Conservation (phyloP, 2,329 filamentous ascomycete genomes). For the Ceratocystis cacaofunesta region DNA sequence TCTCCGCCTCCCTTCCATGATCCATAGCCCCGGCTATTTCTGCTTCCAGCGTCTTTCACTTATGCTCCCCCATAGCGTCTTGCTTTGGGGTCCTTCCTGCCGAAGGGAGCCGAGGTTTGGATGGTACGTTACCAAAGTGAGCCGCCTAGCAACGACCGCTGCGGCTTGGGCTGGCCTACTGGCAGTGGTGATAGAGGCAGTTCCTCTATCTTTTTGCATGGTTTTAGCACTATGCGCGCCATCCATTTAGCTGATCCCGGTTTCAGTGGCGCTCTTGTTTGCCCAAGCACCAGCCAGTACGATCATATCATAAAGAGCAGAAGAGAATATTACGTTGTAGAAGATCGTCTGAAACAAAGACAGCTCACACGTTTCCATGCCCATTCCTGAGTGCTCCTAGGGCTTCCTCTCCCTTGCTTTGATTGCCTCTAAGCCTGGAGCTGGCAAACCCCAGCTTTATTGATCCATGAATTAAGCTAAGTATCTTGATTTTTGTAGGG, state of each 20-base stretch:
- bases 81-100: neutral
- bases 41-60: neutral
- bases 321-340: neutral
- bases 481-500: too few species aligned
- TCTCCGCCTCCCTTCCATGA: neutral
- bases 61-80: neutral
- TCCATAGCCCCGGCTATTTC: neutral
- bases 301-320: neutral
- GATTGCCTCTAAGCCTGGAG: neutral
- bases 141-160: too few species aligned
- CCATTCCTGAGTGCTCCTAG: neutral
- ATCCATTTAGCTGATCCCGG: too few species aligned
- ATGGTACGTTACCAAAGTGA: neutral
- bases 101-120: neutral
- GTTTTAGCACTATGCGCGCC: too few species aligned
- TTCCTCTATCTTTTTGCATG: too few species aligned
- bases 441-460: too few species aligned
- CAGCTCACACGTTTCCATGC: slow-evolving; percentile 1
- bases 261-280: too few species aligned
- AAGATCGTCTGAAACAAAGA: neutral
- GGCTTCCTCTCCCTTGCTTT: neutral
- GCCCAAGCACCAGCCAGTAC: too few species aligned
- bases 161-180: too few species aligned
- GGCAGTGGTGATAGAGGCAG: neutral
- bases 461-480: too few species aligned